Evolutionary conservation across 257 asterid genomes (phyloP), one percentile per base, ranked within the genome.

Genomic region (Solanum medicagineum): DNA sequence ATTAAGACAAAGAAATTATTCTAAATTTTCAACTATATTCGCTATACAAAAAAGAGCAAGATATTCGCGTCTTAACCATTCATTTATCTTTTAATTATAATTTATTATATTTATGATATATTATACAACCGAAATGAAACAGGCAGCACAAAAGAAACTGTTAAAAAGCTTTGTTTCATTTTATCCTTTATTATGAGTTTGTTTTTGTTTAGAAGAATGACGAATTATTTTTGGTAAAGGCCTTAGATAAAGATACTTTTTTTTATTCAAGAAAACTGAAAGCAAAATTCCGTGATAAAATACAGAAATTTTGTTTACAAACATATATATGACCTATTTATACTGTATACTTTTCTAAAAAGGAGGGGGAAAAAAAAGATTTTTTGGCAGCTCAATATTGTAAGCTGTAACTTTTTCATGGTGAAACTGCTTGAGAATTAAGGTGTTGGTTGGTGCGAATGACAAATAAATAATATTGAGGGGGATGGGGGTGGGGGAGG

Each of bases 201-300:
- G 32, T 29, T 29, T 85, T 74, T 87, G 87, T 88, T 77, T 42
- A 65, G 47, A 80, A 49, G 29, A 40, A 68, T 85, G 87, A 87
- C 89, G 51, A 84, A 44, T 65, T 8, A 66, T 66, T 59, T 86
- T 63, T 20, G 85, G 82, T 84, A 84, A 55, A 84, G 80, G 73
- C 55, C 70, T 16, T 16, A 14, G 2, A 7, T 49, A 51, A 51
- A 49, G 24, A 51, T 51, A n/a, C 45, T 29, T 29, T 29, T 29
- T 29, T 20, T 40, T 40, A 32, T 19, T 40, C 3, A 66, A 36
- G 15, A 20, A 81, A 81, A 62, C 29, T 17, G 65, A 84, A 75
- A 63, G 47, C 22, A 45, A 57, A 54, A 15, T 86, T 82, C 6
- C 75, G 83, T 85, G 87, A 68, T 68, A 40, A 24, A 77, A 6